Percentiles rank a stretch among this genome's conserved stretches.
Evolutionary conservation across 2,329 filamentous ascomycete species (phyloP).

Genomic region (Drechslerella dactyloides): DNA sequence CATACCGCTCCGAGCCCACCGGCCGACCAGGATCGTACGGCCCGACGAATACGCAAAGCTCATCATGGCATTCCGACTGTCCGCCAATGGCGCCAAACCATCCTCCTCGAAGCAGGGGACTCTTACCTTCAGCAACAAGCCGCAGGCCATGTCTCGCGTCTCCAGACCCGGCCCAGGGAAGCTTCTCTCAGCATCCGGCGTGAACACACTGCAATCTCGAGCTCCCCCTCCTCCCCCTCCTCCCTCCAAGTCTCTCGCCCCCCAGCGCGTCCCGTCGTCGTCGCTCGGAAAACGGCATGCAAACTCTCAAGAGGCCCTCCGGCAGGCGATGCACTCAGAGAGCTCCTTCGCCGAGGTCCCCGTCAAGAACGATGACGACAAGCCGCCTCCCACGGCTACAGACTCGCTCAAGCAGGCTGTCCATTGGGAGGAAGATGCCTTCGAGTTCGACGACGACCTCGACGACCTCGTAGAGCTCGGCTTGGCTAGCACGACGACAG

Average conservation of each 20-base stretch:
- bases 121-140: slow-evolving; percentile 38
- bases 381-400: slow-evolving; percentile 29
- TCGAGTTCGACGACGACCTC: slow-evolving; percentile 47
- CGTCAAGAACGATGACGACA: slow-evolving; percentile 28
- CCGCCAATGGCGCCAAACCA: not conserved
- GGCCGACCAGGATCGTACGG: too few species aligned
- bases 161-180: slow-evolving; percentile 43
- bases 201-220: slow-evolving; percentile 36
- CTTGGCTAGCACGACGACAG: slow-evolving; percentile 8
- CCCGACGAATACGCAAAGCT: too few species aligned
- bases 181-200: slow-evolving; percentile 16
- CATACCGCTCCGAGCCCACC: slow-evolving; percentile 4
- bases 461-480: slow-evolving; percentile 40
- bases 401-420: slow-evolving; percentile 46
- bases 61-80: too few species aligned
- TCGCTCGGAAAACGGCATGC: slow-evolving; percentile 37
- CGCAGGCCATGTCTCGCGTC: slow-evolving; percentile 17
- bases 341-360: slow-evolving; percentile 35
- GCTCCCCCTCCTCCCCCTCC: slow-evolving; percentile 9
- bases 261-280: slow-evolving; percentile 26
- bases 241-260: not conserved
- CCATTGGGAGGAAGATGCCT: slow-evolving; percentile 49
- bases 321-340: slow-evolving; percentile 34
- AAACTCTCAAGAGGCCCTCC: slow-evolving; percentile 39
- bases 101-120: slow-evolving; percentile 28